Conservation (phyloP, 2,329 filamentous ascomycete genomes). For the Cercospora sp. region DNA sequence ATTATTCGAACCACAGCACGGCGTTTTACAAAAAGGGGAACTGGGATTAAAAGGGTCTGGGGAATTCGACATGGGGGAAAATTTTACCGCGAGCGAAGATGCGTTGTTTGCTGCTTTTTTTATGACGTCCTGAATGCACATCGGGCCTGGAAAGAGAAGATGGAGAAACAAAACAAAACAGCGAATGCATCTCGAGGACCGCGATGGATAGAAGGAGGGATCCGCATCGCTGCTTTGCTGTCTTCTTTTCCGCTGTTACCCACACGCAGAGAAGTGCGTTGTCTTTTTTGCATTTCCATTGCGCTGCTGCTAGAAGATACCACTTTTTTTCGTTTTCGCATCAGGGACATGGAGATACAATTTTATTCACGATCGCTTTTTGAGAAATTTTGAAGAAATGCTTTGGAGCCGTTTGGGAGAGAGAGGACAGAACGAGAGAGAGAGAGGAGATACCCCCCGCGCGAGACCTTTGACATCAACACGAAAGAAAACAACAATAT, state of each 20-base stretch:
- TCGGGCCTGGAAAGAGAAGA: not conserved
- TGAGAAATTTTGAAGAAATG: not conserved
- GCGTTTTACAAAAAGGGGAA: constrained; percentile 9
- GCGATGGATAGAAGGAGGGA: not conserved
- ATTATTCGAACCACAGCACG: constrained; percentile 16
- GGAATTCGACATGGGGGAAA: not conserved
- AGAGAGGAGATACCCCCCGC: not conserved
- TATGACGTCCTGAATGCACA: constrained; percentile 7
- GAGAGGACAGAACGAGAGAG: not conserved
- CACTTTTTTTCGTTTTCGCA: not conserved
- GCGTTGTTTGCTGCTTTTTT: not conserved
- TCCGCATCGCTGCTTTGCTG: not conserved
- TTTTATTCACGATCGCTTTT: not conserved
- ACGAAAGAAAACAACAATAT: not conserved
- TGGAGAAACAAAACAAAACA: not conserved
- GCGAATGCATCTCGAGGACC: not conserved
- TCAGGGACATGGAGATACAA: not conserved
- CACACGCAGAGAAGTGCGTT: not conserved
- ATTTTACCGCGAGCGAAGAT: not conserved
- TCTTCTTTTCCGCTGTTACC: not conserved
- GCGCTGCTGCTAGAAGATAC: not conserved
- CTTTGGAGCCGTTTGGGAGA: not conserved
- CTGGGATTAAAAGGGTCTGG: constrained; percentile 9
- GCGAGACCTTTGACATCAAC: not conserved
- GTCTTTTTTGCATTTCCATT: not conserved